phyloP scores from a whole-genome alignment of 2,329 filamentous ascomycete genomes.

The Penicillium sp. region DNA sequence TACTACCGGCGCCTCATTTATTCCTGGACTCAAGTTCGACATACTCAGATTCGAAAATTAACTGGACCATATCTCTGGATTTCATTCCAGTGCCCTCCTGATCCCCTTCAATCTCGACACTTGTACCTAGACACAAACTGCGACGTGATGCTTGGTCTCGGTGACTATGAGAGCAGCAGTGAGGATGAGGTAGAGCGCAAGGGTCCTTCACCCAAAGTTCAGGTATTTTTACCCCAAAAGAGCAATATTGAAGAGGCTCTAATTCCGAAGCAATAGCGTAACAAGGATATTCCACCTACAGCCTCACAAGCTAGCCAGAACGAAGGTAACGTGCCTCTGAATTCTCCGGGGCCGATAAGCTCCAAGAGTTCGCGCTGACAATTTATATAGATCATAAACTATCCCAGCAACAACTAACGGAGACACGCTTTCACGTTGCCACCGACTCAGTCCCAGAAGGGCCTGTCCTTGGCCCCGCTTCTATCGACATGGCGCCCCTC shows the following conservation, averaged over 20 bases:
- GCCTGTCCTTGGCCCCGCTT: constrained; percentile 40
- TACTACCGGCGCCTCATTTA: not conserved
- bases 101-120: not conserved
- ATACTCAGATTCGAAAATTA: not conserved
- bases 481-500: constrained; percentile 24
- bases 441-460: constrained; percentile 23
- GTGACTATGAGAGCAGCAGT: constrained; percentile 47
- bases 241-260: not conserved
- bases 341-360: not conserved
- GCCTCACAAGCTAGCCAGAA: constrained; percentile 2
- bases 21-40: not conserved
- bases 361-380: not conserved
- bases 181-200: constrained; percentile 41
- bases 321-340: constrained; percentile 8
- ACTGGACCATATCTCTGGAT: not conserved
- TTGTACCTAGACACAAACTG: not conserved
- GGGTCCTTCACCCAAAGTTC: constrained; percentile 11
- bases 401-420: not conserved
- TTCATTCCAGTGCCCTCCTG: not conserved
- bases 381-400: constrained; percentile 4
- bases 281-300: not conserved
- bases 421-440: not conserved
- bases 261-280: not conserved
- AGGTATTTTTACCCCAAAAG: constrained; percentile 22
- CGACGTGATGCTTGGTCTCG: constrained; percentile 42